Evolutionary conservation across 192 early-diverging fungal genomes (phyloP).

Genomic region (Entomortierella chlamydospora): DNA sequence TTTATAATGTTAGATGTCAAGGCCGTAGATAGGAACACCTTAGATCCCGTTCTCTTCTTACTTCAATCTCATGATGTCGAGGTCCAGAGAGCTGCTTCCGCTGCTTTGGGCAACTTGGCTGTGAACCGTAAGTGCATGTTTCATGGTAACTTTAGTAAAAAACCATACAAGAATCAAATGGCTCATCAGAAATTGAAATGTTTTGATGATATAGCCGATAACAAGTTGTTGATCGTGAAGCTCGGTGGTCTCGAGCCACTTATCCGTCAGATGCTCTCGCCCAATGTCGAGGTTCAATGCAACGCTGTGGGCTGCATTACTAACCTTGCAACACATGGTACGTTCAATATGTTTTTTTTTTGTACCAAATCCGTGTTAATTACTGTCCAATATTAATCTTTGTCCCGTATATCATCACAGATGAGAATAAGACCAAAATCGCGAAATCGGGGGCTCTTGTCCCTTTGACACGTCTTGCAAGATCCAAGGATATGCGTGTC

Average conservation of each 20-base stretch:
- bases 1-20: conserved; percentile 68
- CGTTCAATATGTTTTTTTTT: conserved; percentile 8
- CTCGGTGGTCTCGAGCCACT: conserved; percentile 87
- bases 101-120: conserved; percentile 91
- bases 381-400: too few species aligned
- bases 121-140: conserved; percentile 76
- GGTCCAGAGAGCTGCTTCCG: conserved; percentile 86
- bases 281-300: conserved; percentile 91
- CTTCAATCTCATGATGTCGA: conserved; percentile 86
- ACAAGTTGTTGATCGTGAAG: conserved; percentile 88
- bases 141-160: too few species aligned
- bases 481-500: conserved; percentile 85
- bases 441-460: conserved; percentile 85
- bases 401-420: conserved; percentile 46
- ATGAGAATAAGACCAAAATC: conserved; percentile 91
- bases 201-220: conserved; percentile 84
- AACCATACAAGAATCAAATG: too few species aligned
- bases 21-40: conserved; percentile 76
- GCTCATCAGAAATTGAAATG: neutral
- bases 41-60: conserved; percentile 86
- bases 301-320: conserved; percentile 96
- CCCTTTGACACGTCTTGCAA: conserved; percentile 77
- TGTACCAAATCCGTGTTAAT: neutral
- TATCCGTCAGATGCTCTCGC: conserved; percentile 86
- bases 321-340: conserved; percentile 87